Percentiles rank a stretch among this genome's conserved stretches.
phyloP scores from a whole-genome alignment of 179 eudicot genomes.

The Nepenthes alata region DNA sequence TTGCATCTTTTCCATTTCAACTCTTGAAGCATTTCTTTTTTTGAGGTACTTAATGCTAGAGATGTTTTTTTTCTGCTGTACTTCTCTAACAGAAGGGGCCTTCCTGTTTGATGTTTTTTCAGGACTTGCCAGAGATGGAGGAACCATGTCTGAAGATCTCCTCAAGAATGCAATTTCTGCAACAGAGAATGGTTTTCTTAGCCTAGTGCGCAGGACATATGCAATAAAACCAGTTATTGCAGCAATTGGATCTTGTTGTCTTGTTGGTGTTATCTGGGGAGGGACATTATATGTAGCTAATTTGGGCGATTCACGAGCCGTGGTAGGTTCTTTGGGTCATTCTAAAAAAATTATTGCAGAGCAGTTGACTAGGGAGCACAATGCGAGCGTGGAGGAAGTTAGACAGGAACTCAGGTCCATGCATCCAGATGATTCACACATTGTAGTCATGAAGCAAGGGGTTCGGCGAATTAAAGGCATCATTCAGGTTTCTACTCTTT shows the following conservation, averaged over 20 bases:
- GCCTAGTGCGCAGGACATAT: constrained; percentile 33
- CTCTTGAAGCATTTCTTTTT: not conserved
- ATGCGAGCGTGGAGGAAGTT: constrained; percentile 57
- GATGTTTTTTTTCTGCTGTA: not conserved
- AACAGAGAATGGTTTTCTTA: constrained; percentile 55
- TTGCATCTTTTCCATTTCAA: not conserved
- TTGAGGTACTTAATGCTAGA: not conserved
- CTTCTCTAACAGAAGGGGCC: not conserved
- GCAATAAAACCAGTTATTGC: constrained; percentile 40
- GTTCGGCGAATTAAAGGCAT: constrained; percentile 84
- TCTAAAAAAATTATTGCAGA: constrained; percentile 34
- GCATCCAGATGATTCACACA: constrained; percentile 55
- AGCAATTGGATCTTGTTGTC: constrained; percentile 69
- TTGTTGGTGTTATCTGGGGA: constrained; percentile 49
- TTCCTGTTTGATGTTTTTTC: not conserved
- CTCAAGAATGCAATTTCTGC: constrained; percentile 63
- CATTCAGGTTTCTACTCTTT: constrained; percentile 37
- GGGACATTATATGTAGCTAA: constrained; percentile 57
- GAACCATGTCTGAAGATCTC: constrained; percentile 55
- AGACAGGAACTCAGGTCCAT: constrained; percentile 70
- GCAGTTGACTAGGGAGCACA: constrained; percentile 60
- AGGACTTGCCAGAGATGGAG: constrained; percentile 51
- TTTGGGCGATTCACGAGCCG: constrained; percentile 72
- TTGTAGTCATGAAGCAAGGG: constrained; percentile 53
- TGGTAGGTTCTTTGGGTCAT: constrained; percentile 40